phyloP scores from a whole-genome alignment of 139 green algal genomes.

The Coelastrella sp. region DNA sequence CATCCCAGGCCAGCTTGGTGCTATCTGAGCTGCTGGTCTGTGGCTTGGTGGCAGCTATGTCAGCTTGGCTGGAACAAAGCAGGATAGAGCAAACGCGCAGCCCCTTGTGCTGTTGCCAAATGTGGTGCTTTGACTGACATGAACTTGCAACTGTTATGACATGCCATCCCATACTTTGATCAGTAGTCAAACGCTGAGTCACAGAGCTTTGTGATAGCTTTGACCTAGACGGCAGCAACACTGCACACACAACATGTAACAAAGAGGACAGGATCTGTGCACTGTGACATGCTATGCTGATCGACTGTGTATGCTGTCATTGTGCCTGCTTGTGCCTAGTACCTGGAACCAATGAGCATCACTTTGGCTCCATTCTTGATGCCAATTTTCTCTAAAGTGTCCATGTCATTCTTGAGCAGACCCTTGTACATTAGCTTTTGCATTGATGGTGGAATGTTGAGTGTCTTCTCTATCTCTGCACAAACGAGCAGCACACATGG shows the following conservation, averaged over 20 bases:
- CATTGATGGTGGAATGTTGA: constrained; percentile 54
- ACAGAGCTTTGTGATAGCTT: too few species aligned
- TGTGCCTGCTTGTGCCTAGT: not conserved
- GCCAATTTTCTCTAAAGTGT: constrained; percentile 52
- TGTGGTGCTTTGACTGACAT: too few species aligned
- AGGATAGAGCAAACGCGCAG: not conserved
- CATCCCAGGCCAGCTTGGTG: constrained; percentile 48
- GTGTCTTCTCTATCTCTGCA: constrained; percentile 31
- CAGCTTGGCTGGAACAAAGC: constrained; percentile 6
- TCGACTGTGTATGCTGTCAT: too few species aligned
- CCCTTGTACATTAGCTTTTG: constrained; percentile 74
- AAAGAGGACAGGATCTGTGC: too few species aligned
- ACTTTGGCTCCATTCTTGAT: constrained; percentile 71
- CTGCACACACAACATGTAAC: too few species aligned
- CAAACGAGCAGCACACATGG: too few species aligned
- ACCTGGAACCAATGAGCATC: constrained; percentile 63
- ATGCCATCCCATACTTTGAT: too few species aligned
- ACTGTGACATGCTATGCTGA: too few species aligned
- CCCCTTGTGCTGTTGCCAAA: too few species aligned
- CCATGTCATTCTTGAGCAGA: constrained; percentile 59
- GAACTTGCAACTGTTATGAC: too few species aligned
- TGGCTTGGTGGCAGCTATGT: constrained; percentile 46
- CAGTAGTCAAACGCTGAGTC: too few species aligned
- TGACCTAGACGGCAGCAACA: too few species aligned
- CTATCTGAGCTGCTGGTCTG: not conserved